These are phyloP conservation scores for Fusarium nygamai DNA, from an alignment of 2,329 filamentous ascomycete species.

Conservation along the genomic window DNA sequence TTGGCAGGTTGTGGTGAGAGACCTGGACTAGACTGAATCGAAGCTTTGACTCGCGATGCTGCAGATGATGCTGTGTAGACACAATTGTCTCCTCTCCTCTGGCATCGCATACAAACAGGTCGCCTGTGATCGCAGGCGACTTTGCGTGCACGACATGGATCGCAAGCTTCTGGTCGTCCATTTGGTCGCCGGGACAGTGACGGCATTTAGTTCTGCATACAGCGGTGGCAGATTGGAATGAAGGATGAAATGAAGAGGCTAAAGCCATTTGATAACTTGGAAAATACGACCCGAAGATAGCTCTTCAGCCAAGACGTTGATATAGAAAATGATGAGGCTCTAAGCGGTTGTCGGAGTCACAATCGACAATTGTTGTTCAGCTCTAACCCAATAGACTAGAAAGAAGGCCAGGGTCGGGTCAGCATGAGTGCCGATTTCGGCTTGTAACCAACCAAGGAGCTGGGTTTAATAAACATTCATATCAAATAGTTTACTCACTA, in stretches of 20 bases:
- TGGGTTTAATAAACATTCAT: background rate
- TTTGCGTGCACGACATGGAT: constrained; percentile 29
- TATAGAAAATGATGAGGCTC: background rate
- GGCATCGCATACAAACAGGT: constrained; percentile 43
- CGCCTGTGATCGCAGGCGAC: constrained; percentile 25
- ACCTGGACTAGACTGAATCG: background rate
- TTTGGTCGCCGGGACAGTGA: constrained; percentile 16
- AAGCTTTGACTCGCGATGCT: constrained; percentile 13
- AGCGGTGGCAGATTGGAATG: background rate
- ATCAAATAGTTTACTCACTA: background rate
- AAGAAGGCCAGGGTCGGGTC: background rate
- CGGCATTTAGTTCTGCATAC: background rate
- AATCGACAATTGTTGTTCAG: background rate
- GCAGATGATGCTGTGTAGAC: constrained; percentile 44
- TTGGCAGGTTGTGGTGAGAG: constrained; percentile 8
- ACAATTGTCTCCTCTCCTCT: constrained; percentile 47
- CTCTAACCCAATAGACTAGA: background rate
- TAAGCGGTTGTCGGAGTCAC: background rate
- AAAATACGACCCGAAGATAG: background rate
- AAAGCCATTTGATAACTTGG: background rate
- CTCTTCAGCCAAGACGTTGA: background rate
- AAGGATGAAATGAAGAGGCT: background rate
- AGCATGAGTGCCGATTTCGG: background rate
- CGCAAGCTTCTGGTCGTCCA: constrained; percentile 24
- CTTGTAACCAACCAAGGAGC: background rate